A percentile compares a stretch with the other conserved stretches of the same genome.
Evolutionary conservation across 2,329 filamentous ascomycete species (phyloP).

Genomic region (Escovopsis sp.): DNA sequence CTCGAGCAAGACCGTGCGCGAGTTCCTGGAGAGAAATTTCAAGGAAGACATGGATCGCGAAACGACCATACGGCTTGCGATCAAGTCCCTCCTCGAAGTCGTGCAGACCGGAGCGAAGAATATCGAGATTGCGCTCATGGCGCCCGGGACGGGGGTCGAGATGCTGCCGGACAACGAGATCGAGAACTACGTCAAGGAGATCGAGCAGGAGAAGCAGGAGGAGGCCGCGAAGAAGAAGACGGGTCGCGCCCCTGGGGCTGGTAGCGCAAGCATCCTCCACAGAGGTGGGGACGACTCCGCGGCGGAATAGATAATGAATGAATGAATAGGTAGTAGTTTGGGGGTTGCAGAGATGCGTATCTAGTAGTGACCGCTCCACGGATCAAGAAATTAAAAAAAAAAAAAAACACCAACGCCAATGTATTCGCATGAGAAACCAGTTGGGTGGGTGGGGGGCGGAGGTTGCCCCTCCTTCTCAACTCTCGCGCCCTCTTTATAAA

Average conservation of each 20-base stretch:
- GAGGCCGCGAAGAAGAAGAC: constrained; percentile 96
- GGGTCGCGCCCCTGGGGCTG: constrained; percentile 54
- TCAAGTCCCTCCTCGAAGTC: constrained; percentile 95
- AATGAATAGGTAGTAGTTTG: constrained; percentile 14
- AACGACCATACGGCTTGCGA: constrained; percentile 88
- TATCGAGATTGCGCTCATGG: constrained; percentile 98
- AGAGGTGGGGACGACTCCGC: constrained; percentile 32
- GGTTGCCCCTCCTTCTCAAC: too few species aligned
- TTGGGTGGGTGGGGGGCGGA: too few species aligned
- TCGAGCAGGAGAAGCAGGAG: constrained; percentile 98
- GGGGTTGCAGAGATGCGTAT: constrained; percentile 12
- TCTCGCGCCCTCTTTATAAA: too few species aligned
- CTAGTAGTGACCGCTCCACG: constrained; percentile 5
- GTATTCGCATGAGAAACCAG: constrained; percentile 11
- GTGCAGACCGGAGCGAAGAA: constrained; percentile 99
- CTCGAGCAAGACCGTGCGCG: constrained; percentile 96
- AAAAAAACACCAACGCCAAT: constrained; percentile 13
- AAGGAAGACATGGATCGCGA: constrained; percentile 96
- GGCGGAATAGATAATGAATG: constrained; percentile 18
- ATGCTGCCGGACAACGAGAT: constrained; percentile 94
- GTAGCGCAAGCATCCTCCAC: constrained; percentile 61
- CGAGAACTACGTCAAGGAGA: constrained; percentile 94
- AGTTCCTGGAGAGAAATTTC: constrained; percentile 98
- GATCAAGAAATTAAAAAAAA: constrained; percentile 5
- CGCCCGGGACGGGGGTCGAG: constrained; percentile 78